Percentiles rank a stretch among this genome's conserved stretches.
phyloP scores from a whole-genome alignment of 164 flowering plant species.

The Chimonanthus salicifolius region DNA sequence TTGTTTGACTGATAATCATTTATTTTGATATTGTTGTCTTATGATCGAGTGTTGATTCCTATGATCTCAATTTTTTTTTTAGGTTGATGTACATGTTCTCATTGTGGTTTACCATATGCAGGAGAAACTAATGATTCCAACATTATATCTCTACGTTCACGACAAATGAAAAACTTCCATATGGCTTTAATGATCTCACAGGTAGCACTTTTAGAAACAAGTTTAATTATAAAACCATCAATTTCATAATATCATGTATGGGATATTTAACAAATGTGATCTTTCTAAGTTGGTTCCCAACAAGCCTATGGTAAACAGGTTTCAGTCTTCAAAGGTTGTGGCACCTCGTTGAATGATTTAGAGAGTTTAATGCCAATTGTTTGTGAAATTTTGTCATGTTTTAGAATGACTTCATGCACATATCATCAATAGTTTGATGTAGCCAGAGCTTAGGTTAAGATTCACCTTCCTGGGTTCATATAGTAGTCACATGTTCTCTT shows the following conservation, averaged over 20 bases:
- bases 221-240: no score
- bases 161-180: slow-evolving; percentile 98
- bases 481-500: no score
- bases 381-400: neutral
- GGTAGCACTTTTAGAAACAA: slow-evolving; percentile 33
- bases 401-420: neutral
- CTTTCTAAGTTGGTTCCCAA: no score
- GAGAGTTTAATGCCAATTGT: no score
- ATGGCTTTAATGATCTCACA: slow-evolving; percentile 89
- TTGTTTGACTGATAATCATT: neutral
- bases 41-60: neutral
- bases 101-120: slow-evolving; percentile 20
- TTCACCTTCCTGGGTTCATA: no score
- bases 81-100: neutral
- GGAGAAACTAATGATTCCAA: slow-evolving; percentile 76
- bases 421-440: neutral
- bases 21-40: neutral
- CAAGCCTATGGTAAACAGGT: no score
- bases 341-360: no score
- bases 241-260: no score
- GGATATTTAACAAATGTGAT: neutral
- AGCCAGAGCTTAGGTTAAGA: neutral
- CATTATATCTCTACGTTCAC: slow-evolving; percentile 57
- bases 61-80: neutral
- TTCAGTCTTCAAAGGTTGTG: no score